Conservation (phyloP, 1,284 basidiomycete genomes). For the Ganoderma lingzhi region DNA sequence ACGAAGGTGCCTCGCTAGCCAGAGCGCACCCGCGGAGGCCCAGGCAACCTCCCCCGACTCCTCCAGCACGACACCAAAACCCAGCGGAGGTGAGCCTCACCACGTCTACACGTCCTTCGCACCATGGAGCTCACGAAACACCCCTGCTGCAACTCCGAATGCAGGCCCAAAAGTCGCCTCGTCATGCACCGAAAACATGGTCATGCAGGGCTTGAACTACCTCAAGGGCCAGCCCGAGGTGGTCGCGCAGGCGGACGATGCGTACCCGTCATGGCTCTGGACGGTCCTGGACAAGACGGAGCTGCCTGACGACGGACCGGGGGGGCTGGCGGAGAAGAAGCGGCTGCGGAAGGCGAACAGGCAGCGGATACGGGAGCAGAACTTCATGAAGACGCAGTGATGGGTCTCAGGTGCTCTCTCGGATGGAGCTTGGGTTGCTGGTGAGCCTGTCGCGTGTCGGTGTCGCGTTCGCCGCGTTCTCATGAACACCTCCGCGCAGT, state of each 20-base stretch:
- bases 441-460: conserved; percentile 17
- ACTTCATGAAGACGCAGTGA: conserved; percentile 81
- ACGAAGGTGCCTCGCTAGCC: conserved; percentile 35
- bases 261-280: conserved; percentile 94
- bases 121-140: background rate
- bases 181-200: conserved; percentile 74
- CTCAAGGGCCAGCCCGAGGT: conserved; percentile 87
- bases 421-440: conserved; percentile 16
- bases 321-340: conserved; percentile 72
- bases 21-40: conserved; percentile 26
- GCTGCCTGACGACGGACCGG: conserved; percentile 72
- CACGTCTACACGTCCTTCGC: background rate
- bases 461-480: background rate
- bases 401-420: background rate
- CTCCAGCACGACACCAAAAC: conserved; percentile 10
- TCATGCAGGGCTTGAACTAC: conserved; percentile 82
- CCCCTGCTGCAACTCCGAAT: background rate
- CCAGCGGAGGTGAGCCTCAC: conserved; percentile 19
- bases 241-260: conserved; percentile 81
- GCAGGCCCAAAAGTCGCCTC: conserved; percentile 44
- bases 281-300: conserved; percentile 68
- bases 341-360: conserved; percentile 67
- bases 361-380: conserved; percentile 73
- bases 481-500: background rate
- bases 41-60: conserved; percentile 3